These are phyloP conservation scores for Monosporozyma siamensis DNA, from an alignment of 805 yeast genomes.

Conservation along the genomic window DNA sequence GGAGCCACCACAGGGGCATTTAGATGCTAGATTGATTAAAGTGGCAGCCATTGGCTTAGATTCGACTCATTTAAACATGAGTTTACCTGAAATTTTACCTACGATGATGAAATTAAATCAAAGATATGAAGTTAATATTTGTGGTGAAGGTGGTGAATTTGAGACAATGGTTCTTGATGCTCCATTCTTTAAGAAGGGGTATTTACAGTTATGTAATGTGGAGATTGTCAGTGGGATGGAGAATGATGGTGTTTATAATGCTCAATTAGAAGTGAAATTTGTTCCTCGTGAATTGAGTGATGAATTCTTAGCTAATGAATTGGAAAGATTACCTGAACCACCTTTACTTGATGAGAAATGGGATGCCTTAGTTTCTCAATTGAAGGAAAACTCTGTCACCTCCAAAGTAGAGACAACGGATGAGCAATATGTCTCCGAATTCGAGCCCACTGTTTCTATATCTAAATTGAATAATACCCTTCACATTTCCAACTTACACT, in stretches of 20 bases:
- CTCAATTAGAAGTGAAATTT: constrained; percentile 45
- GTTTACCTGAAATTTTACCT: constrained; percentile 54
- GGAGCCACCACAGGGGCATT: constrained; percentile 9
- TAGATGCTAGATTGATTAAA: constrained; percentile 80
- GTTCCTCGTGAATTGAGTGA: constrained; percentile 31
- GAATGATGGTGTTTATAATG: constrained; percentile 62
- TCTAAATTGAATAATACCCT: constrained; percentile 26
- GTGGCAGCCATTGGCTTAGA: constrained; percentile 88
- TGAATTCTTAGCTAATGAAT: constrained; percentile 12
- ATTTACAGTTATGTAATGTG: constrained; percentile 35
- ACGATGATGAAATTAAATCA: constrained; percentile 47
- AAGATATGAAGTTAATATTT: constrained; percentile 75
- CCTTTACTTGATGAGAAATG: constrained; percentile 17
- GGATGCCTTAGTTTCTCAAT: constrained; percentile 10
- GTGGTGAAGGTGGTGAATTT: constrained; percentile 99
- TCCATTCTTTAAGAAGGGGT: constrained; percentile 60
- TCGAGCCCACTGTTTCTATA: constrained; percentile 1
- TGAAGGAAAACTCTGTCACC: too few species aligned
- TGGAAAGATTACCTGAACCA: constrained; percentile 33
- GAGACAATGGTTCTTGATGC: constrained; percentile 89
- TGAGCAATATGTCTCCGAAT: neutral
- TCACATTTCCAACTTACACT: constrained; percentile 36
- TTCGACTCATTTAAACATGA: constrained; percentile 55
- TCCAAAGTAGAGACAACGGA: too few species aligned
- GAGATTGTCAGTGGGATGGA: constrained; percentile 34